These are phyloP conservation scores for Saturnispora galanensis DNA, from an alignment of 805 yeast species.

Conservation along the genomic window DNA sequence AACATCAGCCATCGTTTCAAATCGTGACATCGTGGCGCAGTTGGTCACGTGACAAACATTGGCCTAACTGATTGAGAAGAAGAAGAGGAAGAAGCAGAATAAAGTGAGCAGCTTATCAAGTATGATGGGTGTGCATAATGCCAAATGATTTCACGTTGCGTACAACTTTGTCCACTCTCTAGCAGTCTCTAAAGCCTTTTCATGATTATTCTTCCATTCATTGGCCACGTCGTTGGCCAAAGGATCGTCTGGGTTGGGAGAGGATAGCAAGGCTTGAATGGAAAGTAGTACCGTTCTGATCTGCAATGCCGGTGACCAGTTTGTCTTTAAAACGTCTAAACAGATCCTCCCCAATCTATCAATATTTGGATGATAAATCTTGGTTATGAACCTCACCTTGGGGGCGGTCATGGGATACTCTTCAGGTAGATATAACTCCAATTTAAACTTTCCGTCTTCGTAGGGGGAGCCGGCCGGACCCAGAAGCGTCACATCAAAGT, in stretches of 20 bases:
- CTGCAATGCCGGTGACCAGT: constrained; percentile 97
- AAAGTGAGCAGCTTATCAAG: not conserved
- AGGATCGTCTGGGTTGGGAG: constrained; percentile 98
- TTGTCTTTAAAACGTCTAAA: constrained; percentile 84
- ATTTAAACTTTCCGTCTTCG: constrained; percentile 65
- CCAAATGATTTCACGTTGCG: constrained; percentile 31
- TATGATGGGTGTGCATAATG: constrained; percentile 24
- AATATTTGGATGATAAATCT: constrained; percentile 93
- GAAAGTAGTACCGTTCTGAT: constrained; percentile 86
- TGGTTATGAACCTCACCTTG: constrained; percentile 85
- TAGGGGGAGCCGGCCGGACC: constrained; percentile 92
- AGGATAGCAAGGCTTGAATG: constrained; percentile 86
- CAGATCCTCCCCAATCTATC: constrained; percentile 94
- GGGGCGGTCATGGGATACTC: constrained; percentile 99
- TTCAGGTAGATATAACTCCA: constrained; percentile 87
- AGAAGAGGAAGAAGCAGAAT: no score
- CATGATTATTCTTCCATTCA: constrained; percentile 85
- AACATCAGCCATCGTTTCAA: no score
- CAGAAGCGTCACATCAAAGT: constrained; percentile 83
- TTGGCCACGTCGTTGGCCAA: constrained; percentile 96
- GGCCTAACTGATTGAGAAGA: no score
- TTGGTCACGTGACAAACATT: no score
- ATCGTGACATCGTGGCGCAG: not conserved
- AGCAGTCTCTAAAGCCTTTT: constrained; percentile 73
- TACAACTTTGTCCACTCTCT: constrained; percentile 59